Evolutionary conservation across 208 protist genomes (phyloP), one percentile per base, ranked within the genome.

Genomic region (Strigomonas culicis): DNA sequence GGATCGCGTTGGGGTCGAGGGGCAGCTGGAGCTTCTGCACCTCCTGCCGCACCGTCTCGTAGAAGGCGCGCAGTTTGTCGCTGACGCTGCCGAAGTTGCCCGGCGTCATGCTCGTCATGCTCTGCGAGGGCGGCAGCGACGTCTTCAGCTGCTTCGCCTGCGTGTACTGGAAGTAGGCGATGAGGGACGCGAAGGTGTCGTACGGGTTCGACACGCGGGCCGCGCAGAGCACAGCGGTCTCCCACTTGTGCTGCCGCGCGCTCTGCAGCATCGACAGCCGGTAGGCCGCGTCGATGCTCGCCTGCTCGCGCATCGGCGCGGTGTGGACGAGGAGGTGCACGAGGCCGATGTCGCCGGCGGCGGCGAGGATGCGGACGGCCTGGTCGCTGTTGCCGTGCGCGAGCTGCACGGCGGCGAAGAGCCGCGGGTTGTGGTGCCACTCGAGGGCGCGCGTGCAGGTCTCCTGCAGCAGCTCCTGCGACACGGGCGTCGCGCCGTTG

Each of bases 241-340:
- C 89, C 86, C 89, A 95, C 47, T 81, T 70, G 34, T 74, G 77
- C 60, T 82, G 77, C 7, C 78, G 68, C 32, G 79, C 75, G 28
- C 76, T 86, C 73, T 82, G 86, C 34, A 91, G 70, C 75, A 91
- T 90, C 19, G 85, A 81, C 22, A 88, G 66, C n/a, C 79, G 75
- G 72, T 85, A 95, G 24, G 79, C 79, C 15, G 73, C 70, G 64
- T 95, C 89, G 49, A 95, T 95, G 63, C 79, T 93, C 2, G 59
- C 51, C 72, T 88, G 86, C 46, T 91, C 79, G 7, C 86, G 85
- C 70, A 95, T 64, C 3, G 89, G 89, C 44, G 92, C 77, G 4
- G 86, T 82, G 70, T 92, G 89, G 19, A 95, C 80, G 19, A 95
- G 76, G 32, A 91, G 59, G 68, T 95, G 86, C 4, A 73, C 72